Conservation (phyloP, 345 rosid species). For the Odontarrhena argentea region DNA sequence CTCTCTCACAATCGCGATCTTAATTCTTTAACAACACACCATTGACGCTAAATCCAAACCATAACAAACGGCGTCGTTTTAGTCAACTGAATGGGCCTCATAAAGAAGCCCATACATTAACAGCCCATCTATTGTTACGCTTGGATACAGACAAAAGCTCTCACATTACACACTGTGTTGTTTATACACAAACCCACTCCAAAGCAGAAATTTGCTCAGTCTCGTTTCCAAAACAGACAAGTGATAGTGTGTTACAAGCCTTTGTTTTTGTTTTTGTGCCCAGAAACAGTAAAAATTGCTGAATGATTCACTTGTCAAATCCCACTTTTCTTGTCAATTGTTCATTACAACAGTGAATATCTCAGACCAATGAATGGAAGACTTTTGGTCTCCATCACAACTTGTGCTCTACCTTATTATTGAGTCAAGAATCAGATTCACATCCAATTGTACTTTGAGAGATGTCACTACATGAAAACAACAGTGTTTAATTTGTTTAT, state of each 20-base stretch:
- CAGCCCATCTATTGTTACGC: background rate
- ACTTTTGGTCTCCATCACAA: conserved; percentile 39
- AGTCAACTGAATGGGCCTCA: background rate
- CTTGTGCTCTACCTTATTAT: conserved; percentile 6
- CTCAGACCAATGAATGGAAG: conserved; percentile 17
- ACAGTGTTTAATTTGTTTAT: conserved; percentile 10
- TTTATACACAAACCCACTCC: conserved; percentile 32
- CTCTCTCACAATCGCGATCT: conserved; percentile 21
- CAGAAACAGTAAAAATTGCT: conserved; percentile 26
- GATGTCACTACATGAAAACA: conserved; percentile 29
- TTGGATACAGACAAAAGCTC: conserved; percentile 28
- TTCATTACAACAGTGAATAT: conserved; percentile 24
- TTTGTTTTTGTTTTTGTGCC: conserved; percentile 13
- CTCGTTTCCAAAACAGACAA: conserved; percentile 33
- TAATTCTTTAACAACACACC: conserved; percentile 5
- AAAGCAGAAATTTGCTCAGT: conserved; percentile 34
- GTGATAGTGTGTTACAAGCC: background rate
- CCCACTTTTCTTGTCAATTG: conserved; percentile 40
- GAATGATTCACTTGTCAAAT: conserved; percentile 41
- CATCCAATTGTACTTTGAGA: conserved; percentile 32
- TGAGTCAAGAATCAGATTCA: conserved; percentile 34
- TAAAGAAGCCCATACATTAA: conserved; percentile 18
- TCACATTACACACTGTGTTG: conserved; percentile 25
- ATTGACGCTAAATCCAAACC: conserved; percentile 23
- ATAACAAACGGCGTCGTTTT: conserved; percentile 2